Evolutionary conservation across 257 asterid species (phyloP).

Genomic region (Haberlea rhodopensis): DNA sequence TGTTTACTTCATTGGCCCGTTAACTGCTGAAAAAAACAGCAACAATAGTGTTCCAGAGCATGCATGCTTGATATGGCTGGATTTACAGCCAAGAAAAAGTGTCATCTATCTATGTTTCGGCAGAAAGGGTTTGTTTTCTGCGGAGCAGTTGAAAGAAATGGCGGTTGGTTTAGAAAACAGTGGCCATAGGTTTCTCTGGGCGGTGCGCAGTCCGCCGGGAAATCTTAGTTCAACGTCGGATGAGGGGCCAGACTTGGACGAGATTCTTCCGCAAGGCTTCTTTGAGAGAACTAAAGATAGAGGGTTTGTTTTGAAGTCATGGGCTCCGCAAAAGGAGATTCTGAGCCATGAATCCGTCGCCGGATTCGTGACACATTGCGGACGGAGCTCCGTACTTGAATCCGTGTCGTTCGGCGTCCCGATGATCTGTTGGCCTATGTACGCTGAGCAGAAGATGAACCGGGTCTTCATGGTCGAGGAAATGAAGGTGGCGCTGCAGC

Average conservation of each 20-base stretch:
- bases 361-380: slow-evolving; percentile 44
- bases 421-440: slow-evolving; percentile 36
- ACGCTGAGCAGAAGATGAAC: slow-evolving; percentile 40
- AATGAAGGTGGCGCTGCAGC: slow-evolving; percentile 29
- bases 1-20: slow-evolving; percentile 22
- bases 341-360: slow-evolving; percentile 28
- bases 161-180: slow-evolving; percentile 36
- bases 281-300: slow-evolving; percentile 27
- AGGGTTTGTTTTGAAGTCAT: too few relatives aligned
- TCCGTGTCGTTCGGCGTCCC: slow-evolving; percentile 35
- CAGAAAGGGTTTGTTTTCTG: too few relatives aligned
- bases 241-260: slow-evolving; percentile 15
- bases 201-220: slow-evolving; percentile 28
- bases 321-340: slow-evolving; percentile 31
- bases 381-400: slow-evolving; percentile 32
- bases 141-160: slow-evolving; percentile 31
- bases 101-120: slow-evolving; percentile 40
- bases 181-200: slow-evolving; percentile 33
- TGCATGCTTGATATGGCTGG: slow-evolving; percentile 30
- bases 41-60: neutral
- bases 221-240: neutral
- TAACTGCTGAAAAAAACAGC: neutral
- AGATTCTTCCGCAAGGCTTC: slow-evolving; percentile 34
- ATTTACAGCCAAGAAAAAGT: slow-evolving; percentile 33
- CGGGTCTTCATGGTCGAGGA: too few relatives aligned